Evolutionary conservation across 2,329 filamentous ascomycete species (phyloP).

Genomic region (Sclerotinia minor): DNA sequence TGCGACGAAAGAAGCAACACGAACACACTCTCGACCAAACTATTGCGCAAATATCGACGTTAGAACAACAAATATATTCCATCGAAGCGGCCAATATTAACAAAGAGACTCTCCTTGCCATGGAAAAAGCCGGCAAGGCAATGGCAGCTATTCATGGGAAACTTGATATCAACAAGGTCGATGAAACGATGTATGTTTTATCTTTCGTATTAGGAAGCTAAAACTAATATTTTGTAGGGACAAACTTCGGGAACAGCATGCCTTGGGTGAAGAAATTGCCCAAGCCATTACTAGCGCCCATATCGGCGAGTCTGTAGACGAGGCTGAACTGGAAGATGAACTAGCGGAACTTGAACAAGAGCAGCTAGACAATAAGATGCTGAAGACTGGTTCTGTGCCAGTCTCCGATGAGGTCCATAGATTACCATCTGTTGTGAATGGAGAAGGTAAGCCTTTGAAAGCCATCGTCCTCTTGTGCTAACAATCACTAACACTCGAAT

Average conservation of each 20-base stretch:
- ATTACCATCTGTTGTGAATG: constrained; percentile 72
- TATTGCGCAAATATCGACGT: constrained; percentile 80
- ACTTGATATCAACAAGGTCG: constrained; percentile 91
- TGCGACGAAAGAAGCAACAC: constrained; percentile 91
- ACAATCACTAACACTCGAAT: constrained; percentile 27
- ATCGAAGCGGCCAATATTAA: constrained; percentile 99
- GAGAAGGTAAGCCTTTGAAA: constrained; percentile 66
- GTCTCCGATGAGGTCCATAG: constrained; percentile 75
- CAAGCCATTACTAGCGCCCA: constrained; percentile 75
- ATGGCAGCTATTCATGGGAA: constrained; percentile 93
- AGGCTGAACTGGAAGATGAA: constrained; percentile 82
- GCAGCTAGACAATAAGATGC: constrained; percentile 88
- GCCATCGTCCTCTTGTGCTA: background rate
- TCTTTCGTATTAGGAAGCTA: constrained; percentile 35
- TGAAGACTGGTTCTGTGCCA: constrained; percentile 82
- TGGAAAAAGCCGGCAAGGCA: constrained; percentile 85
- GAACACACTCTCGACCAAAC: constrained; percentile 93
- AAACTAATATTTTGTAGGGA: constrained; percentile 61
- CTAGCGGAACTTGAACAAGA: constrained; percentile 87
- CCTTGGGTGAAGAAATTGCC: constrained; percentile 89
- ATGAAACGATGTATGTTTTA: constrained; percentile 80
- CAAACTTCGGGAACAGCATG: constrained; percentile 85
- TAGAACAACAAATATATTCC: constrained; percentile 93
- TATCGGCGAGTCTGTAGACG: constrained; percentile 72
- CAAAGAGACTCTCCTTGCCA: constrained; percentile 88